Evolutionary conservation across 164 flowering plant species (phyloP).

Genomic region (Nymphaea colorata): DNA sequence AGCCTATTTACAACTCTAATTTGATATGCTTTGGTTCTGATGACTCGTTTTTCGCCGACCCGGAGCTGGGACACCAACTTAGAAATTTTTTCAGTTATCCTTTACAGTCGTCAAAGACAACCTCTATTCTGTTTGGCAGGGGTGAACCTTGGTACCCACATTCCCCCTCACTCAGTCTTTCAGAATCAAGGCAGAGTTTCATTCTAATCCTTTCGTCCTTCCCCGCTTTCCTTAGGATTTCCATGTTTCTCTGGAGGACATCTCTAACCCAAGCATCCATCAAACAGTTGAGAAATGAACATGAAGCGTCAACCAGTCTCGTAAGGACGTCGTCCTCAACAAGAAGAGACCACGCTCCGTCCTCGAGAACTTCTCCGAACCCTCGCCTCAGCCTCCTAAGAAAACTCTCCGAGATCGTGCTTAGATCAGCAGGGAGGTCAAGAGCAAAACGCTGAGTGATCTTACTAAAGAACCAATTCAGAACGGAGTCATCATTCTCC

Average conservation of each 20-base stretch:
- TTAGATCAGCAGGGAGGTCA: slow-evolving; percentile 13
- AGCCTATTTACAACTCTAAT: neutral
- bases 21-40: neutral
- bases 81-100: neutral
- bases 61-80: neutral
- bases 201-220: slow-evolving; percentile 12
- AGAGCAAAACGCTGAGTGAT: slow-evolving; percentile 32
- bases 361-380: slow-evolving; percentile 26
- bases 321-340: slow-evolving; percentile 49
- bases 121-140: slow-evolving; percentile 54
- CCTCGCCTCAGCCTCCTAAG: slow-evolving; percentile 24
- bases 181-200: neutral
- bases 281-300: slow-evolving; percentile 34
- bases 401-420: slow-evolving; percentile 23
- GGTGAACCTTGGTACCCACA: slow-evolving; percentile 53
- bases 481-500: neutral
- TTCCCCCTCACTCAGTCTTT: slow-evolving; percentile 4
- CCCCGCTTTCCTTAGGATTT: slow-evolving; percentile 27
- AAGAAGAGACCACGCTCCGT: slow-evolving; percentile 15
- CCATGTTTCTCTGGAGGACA: slow-evolving; percentile 52
- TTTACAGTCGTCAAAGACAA: slow-evolving; percentile 7
- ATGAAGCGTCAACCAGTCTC: slow-evolving; percentile 27
- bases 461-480: slow-evolving; percentile 19
- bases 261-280: slow-evolving; percentile 70
- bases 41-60: neutral